Conservation (phyloP, 345 rosid genomes). For the Turnera subulata region DNA sequence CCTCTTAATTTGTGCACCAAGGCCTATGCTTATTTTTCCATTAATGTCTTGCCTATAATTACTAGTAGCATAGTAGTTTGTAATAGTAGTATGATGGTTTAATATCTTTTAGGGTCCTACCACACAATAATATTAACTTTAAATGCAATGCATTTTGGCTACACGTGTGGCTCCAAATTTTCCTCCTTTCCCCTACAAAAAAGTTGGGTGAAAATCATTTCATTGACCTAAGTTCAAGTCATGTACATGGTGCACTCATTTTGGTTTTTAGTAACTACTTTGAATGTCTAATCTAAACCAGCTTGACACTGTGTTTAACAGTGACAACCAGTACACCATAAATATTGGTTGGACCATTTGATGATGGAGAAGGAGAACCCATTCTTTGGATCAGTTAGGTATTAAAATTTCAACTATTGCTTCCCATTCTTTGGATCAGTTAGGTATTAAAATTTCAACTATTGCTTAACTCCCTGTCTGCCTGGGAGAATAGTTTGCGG, state of each 20-base stretch:
- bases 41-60: not conserved
- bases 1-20: constrained; percentile 19
- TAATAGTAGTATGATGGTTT: not conserved
- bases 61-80: not conserved
- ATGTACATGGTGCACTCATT: too few species aligned
- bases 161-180: constrained; percentile 20
- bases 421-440: not conserved
- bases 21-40: not conserved
- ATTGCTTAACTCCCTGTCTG: too few species aligned
- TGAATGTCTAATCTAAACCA: not conserved
- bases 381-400: not conserved
- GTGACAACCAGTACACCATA: constrained; percentile 10
- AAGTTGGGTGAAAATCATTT: constrained; percentile 6
- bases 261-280: not conserved
- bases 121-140: constrained; percentile 15
- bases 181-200: constrained; percentile 3
- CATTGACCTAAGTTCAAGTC: constrained; percentile 4
- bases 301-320: not conserved
- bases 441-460: constrained; percentile 4
- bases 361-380: not conserved
- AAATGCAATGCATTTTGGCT: constrained; percentile 5
- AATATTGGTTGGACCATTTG: constrained; percentile 6
- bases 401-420: constrained; percentile 1
- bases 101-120: constrained; percentile 4
- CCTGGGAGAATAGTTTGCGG: too few species aligned